These are phyloP conservation scores for Yarrowia galli DNA, from an alignment of 1,139 yeast species.

Conservation along the genomic window DNA sequence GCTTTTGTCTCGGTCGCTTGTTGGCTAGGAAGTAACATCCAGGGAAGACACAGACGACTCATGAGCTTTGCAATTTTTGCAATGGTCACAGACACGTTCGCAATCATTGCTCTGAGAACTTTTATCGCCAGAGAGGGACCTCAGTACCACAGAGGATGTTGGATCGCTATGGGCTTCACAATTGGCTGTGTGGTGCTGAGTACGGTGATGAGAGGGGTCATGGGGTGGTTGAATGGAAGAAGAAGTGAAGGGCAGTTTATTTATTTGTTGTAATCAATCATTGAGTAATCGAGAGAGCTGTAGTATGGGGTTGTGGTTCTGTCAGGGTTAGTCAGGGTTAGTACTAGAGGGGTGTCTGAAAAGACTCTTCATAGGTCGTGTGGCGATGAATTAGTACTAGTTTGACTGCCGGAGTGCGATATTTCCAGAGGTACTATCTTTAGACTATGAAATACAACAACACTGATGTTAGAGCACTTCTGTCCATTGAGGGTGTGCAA, in stretches of 20 bases:
- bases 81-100: constrained; percentile 8
- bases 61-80: constrained; percentile 20
- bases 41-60: neutral
- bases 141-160: constrained; percentile 9
- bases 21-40: neutral
- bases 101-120: constrained; percentile 6
- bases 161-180: constrained; percentile 13
- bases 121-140: neutral
- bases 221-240: neutral
- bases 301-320: no score
- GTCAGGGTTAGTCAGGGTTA: no score
- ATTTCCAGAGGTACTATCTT: no score
- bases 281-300: no score
- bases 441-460: no score
- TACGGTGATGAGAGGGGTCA: neutral
- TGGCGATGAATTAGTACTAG: no score
- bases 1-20: neutral
- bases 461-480: no score
- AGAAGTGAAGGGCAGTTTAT: neutral
- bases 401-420: no score
- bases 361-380: no score
- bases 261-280: neutral
- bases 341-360: no score
- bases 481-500: no score
- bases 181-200: neutral